Conservation (phyloP, 2,329 filamentous ascomycete species). For the Phialemonium atrogriseum region DNA sequence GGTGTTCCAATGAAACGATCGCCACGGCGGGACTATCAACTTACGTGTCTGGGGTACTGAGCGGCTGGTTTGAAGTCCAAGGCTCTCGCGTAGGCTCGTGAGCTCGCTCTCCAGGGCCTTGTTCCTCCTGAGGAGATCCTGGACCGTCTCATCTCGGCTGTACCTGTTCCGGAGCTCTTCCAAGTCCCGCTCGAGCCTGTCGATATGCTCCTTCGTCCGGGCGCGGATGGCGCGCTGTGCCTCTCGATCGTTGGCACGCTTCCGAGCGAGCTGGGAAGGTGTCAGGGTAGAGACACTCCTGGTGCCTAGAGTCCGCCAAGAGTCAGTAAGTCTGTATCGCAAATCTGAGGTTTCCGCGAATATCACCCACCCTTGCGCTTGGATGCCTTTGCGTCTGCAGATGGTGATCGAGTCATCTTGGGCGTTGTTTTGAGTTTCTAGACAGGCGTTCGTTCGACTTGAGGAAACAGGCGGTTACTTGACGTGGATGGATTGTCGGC, state of each 20-base stretch:
- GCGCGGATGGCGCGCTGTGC: constrained; percentile 82
- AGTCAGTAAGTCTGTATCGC: no score
- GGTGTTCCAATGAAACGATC: neutral
- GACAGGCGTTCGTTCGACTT: no score
- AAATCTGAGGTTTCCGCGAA: no score
- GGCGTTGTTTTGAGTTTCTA: neutral
- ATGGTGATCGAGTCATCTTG: constrained; percentile 2
- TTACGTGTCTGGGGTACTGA: constrained; percentile 34
- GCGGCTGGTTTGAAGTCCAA: constrained; percentile 32
- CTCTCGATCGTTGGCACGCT: constrained; percentile 85
- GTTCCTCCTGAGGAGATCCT: constrained; percentile 43
- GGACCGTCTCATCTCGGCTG: constrained; percentile 40
- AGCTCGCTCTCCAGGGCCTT: constrained; percentile 46
- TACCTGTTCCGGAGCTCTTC: constrained; percentile 54
- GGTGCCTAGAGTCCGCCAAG: constrained; percentile 33
- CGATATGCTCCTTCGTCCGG: constrained; percentile 80
- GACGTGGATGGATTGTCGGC: no score
- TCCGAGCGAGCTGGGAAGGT: constrained; percentile 79
- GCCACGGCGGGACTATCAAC: constrained; percentile 4
- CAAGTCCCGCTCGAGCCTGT: constrained; percentile 66
- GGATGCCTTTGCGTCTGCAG: constrained; percentile 1
- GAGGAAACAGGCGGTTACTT: no score
- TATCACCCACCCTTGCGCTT: constrained; percentile 2
- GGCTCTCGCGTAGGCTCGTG: constrained; percentile 32
- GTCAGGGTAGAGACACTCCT: constrained; percentile 82